These are phyloP conservation scores for Didymella exigua DNA, from an alignment of 2,329 filamentous ascomycete species.

Conservation along the genomic window DNA sequence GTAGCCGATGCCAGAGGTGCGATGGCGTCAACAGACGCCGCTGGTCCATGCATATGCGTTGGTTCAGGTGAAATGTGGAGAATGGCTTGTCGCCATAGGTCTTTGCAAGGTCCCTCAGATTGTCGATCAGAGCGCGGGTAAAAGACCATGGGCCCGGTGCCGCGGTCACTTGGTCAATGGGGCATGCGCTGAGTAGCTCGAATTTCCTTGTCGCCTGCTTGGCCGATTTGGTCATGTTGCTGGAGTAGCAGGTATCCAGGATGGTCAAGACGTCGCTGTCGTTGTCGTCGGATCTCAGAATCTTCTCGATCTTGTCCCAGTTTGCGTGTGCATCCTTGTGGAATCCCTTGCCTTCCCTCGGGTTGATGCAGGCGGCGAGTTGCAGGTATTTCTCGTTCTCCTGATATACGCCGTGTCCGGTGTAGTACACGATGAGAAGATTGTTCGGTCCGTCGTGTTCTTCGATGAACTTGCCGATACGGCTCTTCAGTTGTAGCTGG, in stretches of 20 bases:
- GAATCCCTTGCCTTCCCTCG: constrained; percentile 25
- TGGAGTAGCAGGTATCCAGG: constrained; percentile 48
- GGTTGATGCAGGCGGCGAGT: constrained; percentile 29
- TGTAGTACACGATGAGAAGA: constrained; percentile 49
- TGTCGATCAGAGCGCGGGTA: constrained; percentile 44
- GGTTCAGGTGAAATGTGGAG: constrained; percentile 38
- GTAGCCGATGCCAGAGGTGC: constrained; percentile 32
- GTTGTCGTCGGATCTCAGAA: constrained; percentile 34
- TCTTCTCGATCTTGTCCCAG: constrained; percentile 44
- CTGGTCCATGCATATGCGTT: constrained; percentile 33
- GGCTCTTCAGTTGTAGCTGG: constrained; percentile 41
- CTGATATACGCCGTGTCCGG: constrained; percentile 42
- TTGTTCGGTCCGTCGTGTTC: constrained; percentile 40
- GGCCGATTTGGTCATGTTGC: constrained; percentile 41
- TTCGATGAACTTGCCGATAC: constrained; percentile 37
- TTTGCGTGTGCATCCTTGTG: constrained; percentile 36
- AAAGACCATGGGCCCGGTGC: constrained; percentile 40
- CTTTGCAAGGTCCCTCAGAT: constrained; percentile 29
- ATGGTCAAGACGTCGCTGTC: constrained; percentile 47
- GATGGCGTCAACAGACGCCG: constrained; percentile 37
- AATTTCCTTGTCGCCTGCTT: constrained; percentile 36
- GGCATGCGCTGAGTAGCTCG: constrained; percentile 42
- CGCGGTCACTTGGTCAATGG: constrained; percentile 34
- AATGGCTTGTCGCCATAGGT: constrained; percentile 33
- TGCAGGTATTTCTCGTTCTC: constrained; percentile 33